These are phyloP conservation scores for Ogataea degrootiae DNA, from an alignment of 805 yeast genomes.

Conservation along the genomic window DNA sequence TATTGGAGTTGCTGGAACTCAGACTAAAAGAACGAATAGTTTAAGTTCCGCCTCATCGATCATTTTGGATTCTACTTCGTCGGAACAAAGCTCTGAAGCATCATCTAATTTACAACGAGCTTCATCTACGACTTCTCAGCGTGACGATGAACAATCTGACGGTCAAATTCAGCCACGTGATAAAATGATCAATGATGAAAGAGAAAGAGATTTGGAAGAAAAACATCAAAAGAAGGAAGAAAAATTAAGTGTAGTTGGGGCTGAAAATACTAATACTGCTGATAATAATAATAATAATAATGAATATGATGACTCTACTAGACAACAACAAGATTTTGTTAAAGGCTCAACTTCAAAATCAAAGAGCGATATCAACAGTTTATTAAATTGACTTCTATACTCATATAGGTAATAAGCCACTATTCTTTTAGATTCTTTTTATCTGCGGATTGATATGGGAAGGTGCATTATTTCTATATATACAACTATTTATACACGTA, in stretches of 20 bases:
- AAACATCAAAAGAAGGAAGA: not conserved
- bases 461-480: no score
- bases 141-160: not conserved
- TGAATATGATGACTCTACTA: not conserved
- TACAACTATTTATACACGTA: no score
- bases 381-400: not conserved
- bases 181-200: not conserved
- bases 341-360: not conserved
- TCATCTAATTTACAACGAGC: not conserved
- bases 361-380: conserved; percentile 1
- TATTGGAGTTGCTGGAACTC: conserved; percentile 29
- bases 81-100: not conserved
- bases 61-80: not conserved
- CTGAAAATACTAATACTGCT: not conserved
- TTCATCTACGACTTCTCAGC: not conserved
- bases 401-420: no score
- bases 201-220: not conserved
- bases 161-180: not conserved
- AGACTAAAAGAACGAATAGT: conserved; percentile 1
- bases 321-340: not conserved
- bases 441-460: no score
- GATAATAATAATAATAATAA: not conserved
- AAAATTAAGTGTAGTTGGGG: not conserved
- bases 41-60: not conserved
- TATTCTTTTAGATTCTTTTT: no score